phyloP scores from a whole-genome alignment of 441 rosid genomes.

The Erodium trifolium region DNA sequence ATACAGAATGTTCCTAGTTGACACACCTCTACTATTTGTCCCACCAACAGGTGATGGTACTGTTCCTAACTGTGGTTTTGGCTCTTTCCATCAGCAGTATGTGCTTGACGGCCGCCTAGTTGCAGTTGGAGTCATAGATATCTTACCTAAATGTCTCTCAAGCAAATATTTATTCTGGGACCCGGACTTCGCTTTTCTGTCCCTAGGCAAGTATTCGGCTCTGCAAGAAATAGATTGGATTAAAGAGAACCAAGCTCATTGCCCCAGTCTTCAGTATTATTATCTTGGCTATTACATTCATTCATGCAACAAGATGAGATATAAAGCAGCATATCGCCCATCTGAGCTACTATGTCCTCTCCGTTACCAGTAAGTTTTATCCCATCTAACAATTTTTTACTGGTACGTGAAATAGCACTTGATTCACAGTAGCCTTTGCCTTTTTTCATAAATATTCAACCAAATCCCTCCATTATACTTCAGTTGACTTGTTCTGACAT shows the following conservation, averaged over 20 bases:
- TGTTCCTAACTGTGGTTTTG: slow-evolving; percentile 79
- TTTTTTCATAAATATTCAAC: neutral
- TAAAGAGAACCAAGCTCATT: slow-evolving; percentile 51
- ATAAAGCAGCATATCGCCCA: slow-evolving; percentile 85
- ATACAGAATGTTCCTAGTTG: slow-evolving; percentile 73
- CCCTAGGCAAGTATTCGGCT: slow-evolving; percentile 92
- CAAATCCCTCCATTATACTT: neutral
- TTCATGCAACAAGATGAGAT: slow-evolving; percentile 93
- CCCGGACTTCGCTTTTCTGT: slow-evolving; percentile 73
- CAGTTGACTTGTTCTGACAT: slow-evolving; percentile 4
- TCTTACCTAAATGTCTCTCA: slow-evolving; percentile 84
- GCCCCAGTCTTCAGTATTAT: slow-evolving; percentile 75
- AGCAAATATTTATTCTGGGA: slow-evolving; percentile 97
- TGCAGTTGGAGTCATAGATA: slow-evolving; percentile 87
- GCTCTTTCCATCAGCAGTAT: slow-evolving; percentile 95
- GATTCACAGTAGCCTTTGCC: neutral
- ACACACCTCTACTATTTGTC: slow-evolving; percentile 65
- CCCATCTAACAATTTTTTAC: neutral
- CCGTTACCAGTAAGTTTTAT: slow-evolving; percentile 64
- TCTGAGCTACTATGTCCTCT: slow-evolving; percentile 91
- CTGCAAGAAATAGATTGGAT: slow-evolving; percentile 83
- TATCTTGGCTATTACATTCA: slow-evolving; percentile 96
- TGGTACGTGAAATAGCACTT: neutral
- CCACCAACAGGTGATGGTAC: slow-evolving; percentile 50
- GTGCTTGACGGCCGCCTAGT: slow-evolving; percentile 64